Base-by-base conservation (phyloP, 176 grass and related monocot genomes). In the Secale cereale region DNA sequence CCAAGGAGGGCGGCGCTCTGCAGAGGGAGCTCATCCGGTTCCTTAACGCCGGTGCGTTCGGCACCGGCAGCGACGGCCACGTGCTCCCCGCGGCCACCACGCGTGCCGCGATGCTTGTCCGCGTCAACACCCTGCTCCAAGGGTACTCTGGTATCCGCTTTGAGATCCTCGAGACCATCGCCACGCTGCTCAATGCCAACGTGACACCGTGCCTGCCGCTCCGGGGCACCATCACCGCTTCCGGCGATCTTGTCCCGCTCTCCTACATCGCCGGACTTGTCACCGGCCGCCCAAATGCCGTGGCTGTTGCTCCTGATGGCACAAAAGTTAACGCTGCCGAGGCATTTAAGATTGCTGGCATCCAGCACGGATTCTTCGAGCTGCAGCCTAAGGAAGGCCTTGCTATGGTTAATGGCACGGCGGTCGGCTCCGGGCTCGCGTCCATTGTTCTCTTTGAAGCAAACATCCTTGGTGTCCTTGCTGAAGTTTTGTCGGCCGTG, bases 381-480 rank as follows among this genome's bases (percentile, higher is more conserved):
- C 77, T 94, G 37, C 92, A 94, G 83, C 92, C 94, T 22, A 97
- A 97, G 83, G 94, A 97, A 25, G 94, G 94, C 4, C 88, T 97
- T 1, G 94, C 94, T 27, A 86, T 97, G 31, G 95, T 97, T 75
- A 97, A 97, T 7, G 92, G 95, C 80, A 97, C 95, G 6, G 89
- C 94, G 0, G 94, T 97, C 9, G 94, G 94, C 5, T 94, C 94
- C 0, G 92, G 94, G 7, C 90, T 97, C 20, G 94, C 94, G 4
- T 92, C 94, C 0, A 83, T 87, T 52, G 48, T 52, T 52, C 31
- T 69, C 66, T 69, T 37, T 11, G 66, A 69, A 12, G 66, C 66
- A 0, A 69, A 69, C 66, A 37, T 37, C 66, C 32, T 69, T 2
- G 66, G 66, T 37, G 66, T 69, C 32, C 66, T 69, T 6, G 66